Evolutionary conservation across 495 filamentous ascomycete genomes (phyloP), one percentile per base, ranked within the genome.

Genomic region (Cairneyella variabilis): DNA sequence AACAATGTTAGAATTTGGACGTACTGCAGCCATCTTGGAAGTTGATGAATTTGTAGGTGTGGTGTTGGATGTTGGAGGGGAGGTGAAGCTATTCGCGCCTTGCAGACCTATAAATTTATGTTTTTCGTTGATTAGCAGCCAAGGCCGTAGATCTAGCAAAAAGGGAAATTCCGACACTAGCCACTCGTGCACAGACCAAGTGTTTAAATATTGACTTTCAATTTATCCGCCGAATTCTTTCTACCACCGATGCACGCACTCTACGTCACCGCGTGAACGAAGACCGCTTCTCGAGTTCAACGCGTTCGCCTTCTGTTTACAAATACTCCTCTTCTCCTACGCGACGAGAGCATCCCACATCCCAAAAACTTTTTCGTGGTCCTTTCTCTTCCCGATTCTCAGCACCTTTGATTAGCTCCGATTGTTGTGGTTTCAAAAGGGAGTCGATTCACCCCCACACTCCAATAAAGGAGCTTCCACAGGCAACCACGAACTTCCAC

Each of bases 11-110:
- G 14, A 7, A 23, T 2, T 7, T 16, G 10, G 1, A 36, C 53
- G 17, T 42, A 55, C 53, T 12, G 53, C 45, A 48, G 53, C 53
- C 53, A 55, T 50, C 3, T 23, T 50, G 48, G 27, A 50, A 21
- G 18, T 1, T 9, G 42, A 1, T 47, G 44, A n/a, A 27, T 25
- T 4, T 47, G 16, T 48, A n/a, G 42, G 20, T 54, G 20, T 16
- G 45, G 34, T 32, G 28, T 6, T 32, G 28, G 28, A 41, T 16
- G 25, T 3, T 25, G 41, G 16, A 25, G 41, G 7, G 21, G 41
- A 10, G 17, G 6, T 41, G 38, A 21, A 41, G 38, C n/a, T 16
- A 8, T 16, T 6, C 14, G 38, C 8, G 38, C 6, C 8, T 16
- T 48, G 7, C 25, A 34, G 45, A 26, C 22, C 25, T 9, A 5